Percentiles rank a stretch among this genome's conserved stretches.
phyloP scores from a whole-genome alignment of 805 yeast species.

The Naumovozyma dairenensis region DNA sequence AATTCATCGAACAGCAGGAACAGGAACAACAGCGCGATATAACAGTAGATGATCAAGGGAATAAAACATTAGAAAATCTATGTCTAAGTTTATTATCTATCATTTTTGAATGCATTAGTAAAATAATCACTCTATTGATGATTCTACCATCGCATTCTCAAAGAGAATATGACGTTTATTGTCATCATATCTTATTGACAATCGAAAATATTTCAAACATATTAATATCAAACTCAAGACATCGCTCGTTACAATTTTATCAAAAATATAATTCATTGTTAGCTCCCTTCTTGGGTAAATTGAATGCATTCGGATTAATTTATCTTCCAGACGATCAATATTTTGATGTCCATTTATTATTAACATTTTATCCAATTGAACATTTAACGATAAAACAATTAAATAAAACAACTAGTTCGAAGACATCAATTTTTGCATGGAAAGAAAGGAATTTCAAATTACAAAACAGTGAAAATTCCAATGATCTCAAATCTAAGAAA shows the following conservation, averaged over 20 bases:
- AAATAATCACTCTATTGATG: slow-evolving; percentile 20
- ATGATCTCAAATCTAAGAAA: background rate
- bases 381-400: too few species aligned
- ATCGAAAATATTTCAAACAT: slow-evolving; percentile 21
- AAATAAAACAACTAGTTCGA: too few species aligned
- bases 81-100: slow-evolving; percentile 21
- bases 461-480: background rate
- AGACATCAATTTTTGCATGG: slow-evolving; percentile 21
- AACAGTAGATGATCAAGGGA: background rate
- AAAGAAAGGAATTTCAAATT: slow-evolving; percentile 10
- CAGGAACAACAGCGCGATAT: too few species aligned
- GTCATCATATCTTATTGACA: slow-evolving; percentile 21
- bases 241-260: slow-evolving; percentile 6
- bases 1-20: too few species aligned
- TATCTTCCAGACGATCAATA: slow-evolving; percentile 21
- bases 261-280: slow-evolving; percentile 18
- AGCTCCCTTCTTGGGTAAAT: slow-evolving; percentile 23
- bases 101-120: slow-evolving; percentile 27
- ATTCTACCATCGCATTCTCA: slow-evolving; percentile 7
- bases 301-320: slow-evolving; percentile 25
- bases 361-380: slow-evolving; percentile 3
- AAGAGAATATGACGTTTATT: slow-evolving; percentile 15
- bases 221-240: slow-evolving; percentile 18
- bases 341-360: slow-evolving; percentile 17
- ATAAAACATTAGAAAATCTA: slow-evolving; percentile 1